These are phyloP conservation scores for Sugiyamaella floridensis DNA, from an alignment of 805 yeast species.

Conservation along the genomic window DNA sequence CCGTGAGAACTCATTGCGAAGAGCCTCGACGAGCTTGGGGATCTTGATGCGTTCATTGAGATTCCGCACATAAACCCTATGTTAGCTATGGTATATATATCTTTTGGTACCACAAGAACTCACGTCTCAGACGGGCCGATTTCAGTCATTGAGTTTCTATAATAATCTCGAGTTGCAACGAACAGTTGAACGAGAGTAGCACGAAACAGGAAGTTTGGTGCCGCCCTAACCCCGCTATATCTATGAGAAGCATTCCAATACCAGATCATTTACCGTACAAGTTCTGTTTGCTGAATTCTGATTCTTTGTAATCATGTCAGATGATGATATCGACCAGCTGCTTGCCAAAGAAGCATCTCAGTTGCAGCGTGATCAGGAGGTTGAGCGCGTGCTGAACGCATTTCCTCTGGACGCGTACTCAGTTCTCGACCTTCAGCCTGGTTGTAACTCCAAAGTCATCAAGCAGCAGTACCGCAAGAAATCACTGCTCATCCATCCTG, in stretches of 20 bases:
- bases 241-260: no score
- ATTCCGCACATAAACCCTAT: slow-evolving; percentile 54
- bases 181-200: no score
- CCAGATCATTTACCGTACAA: no score
- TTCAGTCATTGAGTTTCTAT: not conserved
- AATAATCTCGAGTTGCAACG: not conserved
- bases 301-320: not conserved
- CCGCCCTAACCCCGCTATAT: not conserved
- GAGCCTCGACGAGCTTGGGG: slow-evolving; percentile 40
- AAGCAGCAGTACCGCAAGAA: slow-evolving; percentile 48
- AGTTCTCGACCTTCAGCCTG: slow-evolving; percentile 42
- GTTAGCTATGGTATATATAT: not conserved
- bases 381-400: slow-evolving; percentile 44
- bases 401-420: slow-evolving; percentile 49
- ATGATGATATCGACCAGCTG: slow-evolving; percentile 27
- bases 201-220: no score
- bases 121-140: slow-evolving; percentile 3
- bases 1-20: slow-evolving; percentile 38
- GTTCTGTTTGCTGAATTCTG: no score
- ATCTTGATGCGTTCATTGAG: slow-evolving; percentile 62
- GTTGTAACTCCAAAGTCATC: slow-evolving; percentile 36
- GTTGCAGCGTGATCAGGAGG: slow-evolving; percentile 42
- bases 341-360: slow-evolving; percentile 25
- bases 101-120: not conserved
- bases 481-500: slow-evolving; percentile 64